These are phyloP conservation scores for Papiliotrema nemorosa DNA, from an alignment of 1,284 basidiomycete genomes.

Conservation along the genomic window DNA sequence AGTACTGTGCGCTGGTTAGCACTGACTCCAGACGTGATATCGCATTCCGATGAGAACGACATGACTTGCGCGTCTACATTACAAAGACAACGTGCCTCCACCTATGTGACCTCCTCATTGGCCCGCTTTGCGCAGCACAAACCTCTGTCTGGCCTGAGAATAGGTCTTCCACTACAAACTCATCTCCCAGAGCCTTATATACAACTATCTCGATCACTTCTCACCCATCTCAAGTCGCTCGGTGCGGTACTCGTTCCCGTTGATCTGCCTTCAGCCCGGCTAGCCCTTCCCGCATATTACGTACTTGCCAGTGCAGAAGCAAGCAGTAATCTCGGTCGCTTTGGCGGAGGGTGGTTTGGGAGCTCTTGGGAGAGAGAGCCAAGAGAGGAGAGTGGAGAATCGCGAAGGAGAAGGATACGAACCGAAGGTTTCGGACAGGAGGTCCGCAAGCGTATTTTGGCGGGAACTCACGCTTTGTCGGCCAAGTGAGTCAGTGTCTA, in stretches of 20 bases:
- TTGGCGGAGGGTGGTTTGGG: conserved; percentile 71
- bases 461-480: conserved; percentile 87
- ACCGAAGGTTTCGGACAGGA: conserved; percentile 78
- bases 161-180: conserved; percentile 36
- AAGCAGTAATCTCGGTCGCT: conserved; percentile 85
- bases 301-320: conserved; percentile 92
- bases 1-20: conserved; percentile 23
- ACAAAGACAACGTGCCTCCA: conserved; percentile 45
- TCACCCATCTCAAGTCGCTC: conserved; percentile 55
- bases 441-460: conserved; percentile 80
- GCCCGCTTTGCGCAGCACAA: not conserved
- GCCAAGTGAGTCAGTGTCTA: conserved; percentile 69
- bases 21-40: conserved; percentile 57
- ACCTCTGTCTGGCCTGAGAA: conserved; percentile 24
- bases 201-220: conserved; percentile 34
- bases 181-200: conserved; percentile 21
- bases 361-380: conserved; percentile 52
- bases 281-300: conserved; percentile 90
- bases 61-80: conserved; percentile 64
- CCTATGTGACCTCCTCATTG: not conserved
- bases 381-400: conserved; percentile 51
- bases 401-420: conserved; percentile 58
- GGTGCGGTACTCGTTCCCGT: conserved; percentile 73
- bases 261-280: conserved; percentile 70
- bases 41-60: conserved; percentile 67